Percentiles rank a stretch among this genome's conserved stretches.
Evolutionary conservation across 2,329 filamentous ascomycete species (phyloP).

Genomic region (Penicillium corylophilum): DNA sequence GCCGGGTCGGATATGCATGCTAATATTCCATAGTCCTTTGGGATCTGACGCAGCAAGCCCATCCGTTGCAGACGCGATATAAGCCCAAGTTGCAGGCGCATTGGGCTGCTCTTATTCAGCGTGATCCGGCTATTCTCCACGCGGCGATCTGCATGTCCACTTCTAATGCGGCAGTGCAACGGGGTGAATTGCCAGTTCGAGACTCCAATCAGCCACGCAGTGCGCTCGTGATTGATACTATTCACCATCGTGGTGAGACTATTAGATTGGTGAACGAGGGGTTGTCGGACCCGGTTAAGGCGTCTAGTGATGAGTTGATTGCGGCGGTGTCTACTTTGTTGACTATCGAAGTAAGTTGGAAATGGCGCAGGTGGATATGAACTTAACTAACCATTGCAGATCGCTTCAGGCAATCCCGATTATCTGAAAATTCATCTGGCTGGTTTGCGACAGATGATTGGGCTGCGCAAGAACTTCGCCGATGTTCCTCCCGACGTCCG

Average conservation of each 20-base stretch:
- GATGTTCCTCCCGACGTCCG: slow-evolving; percentile 39
- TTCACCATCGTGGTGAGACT: slow-evolving; percentile 41
- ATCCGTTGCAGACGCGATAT: slow-evolving; percentile 37
- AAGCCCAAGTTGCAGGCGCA: slow-evolving; percentile 35
- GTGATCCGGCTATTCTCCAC: slow-evolving; percentile 37
- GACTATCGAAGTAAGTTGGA: slow-evolving; percentile 37
- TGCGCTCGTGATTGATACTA: slow-evolving; percentile 36
- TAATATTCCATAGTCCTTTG: slow-evolving; percentile 29
- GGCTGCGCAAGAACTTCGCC: slow-evolving; percentile 37
- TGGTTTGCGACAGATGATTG: slow-evolving; percentile 41
- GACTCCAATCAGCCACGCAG: slow-evolving; percentile 34
- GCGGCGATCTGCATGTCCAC: slow-evolving; percentile 40
- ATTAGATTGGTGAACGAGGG: slow-evolving; percentile 41
- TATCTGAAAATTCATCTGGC: slow-evolving; percentile 42
- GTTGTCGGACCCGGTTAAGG: slow-evolving; percentile 37
- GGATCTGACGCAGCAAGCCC: slow-evolving; percentile 36
- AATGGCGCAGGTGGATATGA: background rate
- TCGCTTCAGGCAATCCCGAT: slow-evolving; percentile 40
- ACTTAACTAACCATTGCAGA: slow-evolving; percentile 22
- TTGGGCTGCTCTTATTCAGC: slow-evolving; percentile 37
- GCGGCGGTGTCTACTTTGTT: slow-evolving; percentile 41
- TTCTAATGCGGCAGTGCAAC: slow-evolving; percentile 35
- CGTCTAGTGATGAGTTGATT: slow-evolving; percentile 41
- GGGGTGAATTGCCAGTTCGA: slow-evolving; percentile 34
- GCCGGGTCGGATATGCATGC: background rate